Percentiles rank a stretch among this genome's conserved stretches.
Conservation (phyloP, 352 stramenopile species). For the Phytophthora capsici region DNA sequence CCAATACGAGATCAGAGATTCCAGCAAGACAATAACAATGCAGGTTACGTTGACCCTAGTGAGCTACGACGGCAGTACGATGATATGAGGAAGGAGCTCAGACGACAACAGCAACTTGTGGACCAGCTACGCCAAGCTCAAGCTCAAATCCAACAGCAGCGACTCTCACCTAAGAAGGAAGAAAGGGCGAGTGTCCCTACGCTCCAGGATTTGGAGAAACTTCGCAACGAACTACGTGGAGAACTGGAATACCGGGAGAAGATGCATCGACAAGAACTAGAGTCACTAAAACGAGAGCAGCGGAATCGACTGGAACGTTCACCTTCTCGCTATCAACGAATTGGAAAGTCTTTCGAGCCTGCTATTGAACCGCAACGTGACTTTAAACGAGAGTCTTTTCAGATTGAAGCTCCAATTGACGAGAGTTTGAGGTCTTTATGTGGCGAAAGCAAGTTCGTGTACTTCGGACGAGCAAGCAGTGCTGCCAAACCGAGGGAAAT, state of each 20-base stretch:
- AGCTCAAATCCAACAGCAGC: constrained; percentile 48
- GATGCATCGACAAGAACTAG: constrained; percentile 56
- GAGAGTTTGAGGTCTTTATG: constrained; percentile 36
- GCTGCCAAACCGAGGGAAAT: not conserved
- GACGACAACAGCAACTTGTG: constrained; percentile 56
- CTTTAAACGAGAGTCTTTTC: not conserved
- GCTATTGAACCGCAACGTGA: not conserved
- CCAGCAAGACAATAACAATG: constrained; percentile 13
- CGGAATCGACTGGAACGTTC: constrained; percentile 23
- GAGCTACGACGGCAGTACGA: constrained; percentile 61
- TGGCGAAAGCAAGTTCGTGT: constrained; percentile 68
- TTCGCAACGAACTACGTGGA: constrained; percentile 57
- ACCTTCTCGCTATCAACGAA: not conserved
- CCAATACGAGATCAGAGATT: constrained; percentile 10
- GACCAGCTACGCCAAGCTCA: constrained; percentile 58
- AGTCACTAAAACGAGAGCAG: constrained; percentile 38
- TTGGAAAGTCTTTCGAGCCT: constrained; percentile 18
- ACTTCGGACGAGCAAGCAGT: constrained; percentile 42
- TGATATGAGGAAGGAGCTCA: constrained; percentile 58
- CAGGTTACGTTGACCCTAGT: not conserved
- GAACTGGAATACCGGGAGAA: constrained; percentile 59
- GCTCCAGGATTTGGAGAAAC: constrained; percentile 60
- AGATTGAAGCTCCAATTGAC: not conserved
- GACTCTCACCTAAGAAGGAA: constrained; percentile 11
- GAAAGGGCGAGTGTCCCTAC: constrained; percentile 33